These are phyloP conservation scores for Cladosporium sp. DNA, from an alignment of 2,329 filamentous ascomycete genomes.

Conservation along the genomic window DNA sequence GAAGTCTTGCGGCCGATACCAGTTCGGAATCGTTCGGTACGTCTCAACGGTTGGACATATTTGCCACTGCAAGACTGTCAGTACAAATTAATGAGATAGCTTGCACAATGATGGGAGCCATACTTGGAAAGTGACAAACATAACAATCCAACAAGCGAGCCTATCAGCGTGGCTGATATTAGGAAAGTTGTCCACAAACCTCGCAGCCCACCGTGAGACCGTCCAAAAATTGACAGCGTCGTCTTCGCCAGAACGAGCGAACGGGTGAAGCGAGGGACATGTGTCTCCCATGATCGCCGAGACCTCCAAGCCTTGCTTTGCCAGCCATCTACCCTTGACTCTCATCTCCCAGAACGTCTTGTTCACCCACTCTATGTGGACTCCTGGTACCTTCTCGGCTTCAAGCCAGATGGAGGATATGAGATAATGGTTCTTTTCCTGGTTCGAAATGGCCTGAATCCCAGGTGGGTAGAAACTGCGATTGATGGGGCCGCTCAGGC, in stretches of 20 bases:
- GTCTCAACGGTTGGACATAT: neutral
- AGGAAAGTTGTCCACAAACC: neutral
- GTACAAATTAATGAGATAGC: neutral
- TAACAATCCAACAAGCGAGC: conserved; percentile 2
- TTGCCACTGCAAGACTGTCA: neutral
- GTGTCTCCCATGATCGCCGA: neutral
- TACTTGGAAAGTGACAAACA: neutral
- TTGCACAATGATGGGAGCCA: neutral
- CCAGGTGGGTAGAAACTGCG: neutral
- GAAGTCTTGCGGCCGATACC: neutral
- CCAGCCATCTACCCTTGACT: neutral
- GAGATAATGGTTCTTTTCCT: neutral
- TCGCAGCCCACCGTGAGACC: neutral
- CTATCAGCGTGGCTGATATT: neutral
- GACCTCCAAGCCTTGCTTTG: neutral
- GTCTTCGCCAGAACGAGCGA: neutral
- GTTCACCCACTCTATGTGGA: neutral
- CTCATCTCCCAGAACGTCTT: conserved; percentile 1
- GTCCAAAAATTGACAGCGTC: neutral
- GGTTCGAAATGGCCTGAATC: neutral
- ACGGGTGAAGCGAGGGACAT: neutral
- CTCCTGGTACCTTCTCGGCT: neutral
- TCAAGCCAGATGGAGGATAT: neutral
- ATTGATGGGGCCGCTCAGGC: neutral
- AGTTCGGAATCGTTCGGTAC: neutral